Conservation (phyloP, 495 filamentous ascomycete species). For the Neurospora cerealis region DNA sequence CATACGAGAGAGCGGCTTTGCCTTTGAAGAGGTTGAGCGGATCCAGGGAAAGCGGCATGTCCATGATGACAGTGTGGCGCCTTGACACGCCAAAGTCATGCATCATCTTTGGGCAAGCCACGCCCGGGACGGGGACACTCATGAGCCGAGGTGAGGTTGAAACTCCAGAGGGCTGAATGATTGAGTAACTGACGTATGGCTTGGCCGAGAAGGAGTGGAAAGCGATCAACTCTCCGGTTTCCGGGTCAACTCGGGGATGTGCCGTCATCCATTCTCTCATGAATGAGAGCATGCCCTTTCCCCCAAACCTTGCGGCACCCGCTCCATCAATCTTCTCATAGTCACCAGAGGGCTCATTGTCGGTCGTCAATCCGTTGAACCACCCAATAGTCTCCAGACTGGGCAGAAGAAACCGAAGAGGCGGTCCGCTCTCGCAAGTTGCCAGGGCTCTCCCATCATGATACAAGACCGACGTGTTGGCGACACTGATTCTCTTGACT, state of each 20-base stretch:
- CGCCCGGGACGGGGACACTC: constrained; percentile 35
- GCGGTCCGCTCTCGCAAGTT: constrained; percentile 57
- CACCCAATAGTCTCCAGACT: constrained; percentile 53
- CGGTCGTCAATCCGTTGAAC: constrained; percentile 42
- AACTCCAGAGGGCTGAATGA: constrained; percentile 30
- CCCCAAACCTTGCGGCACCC: constrained; percentile 43
- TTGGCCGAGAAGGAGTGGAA: constrained; percentile 50
- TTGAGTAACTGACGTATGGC: constrained; percentile 57
- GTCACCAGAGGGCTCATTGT: background rate
- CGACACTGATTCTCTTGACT: constrained; percentile 54
- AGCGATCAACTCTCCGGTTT: constrained; percentile 50
- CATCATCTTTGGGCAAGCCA: constrained; percentile 57
- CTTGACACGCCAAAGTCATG: constrained; percentile 59
- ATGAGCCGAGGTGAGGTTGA: background rate
- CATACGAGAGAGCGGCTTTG: constrained; percentile 44
- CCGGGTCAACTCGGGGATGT: constrained; percentile 53
- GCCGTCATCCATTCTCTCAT: constrained; percentile 60
- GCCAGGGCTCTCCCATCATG: constrained; percentile 57
- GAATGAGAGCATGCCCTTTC: constrained; percentile 40
- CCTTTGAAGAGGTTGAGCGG: constrained; percentile 45
- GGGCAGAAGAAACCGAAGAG: constrained; percentile 51
- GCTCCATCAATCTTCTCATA: constrained; percentile 19
- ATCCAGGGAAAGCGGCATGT: constrained; percentile 54
- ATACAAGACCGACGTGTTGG: constrained; percentile 52
- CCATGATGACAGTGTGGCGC: constrained; percentile 52